A percentile compares a stretch with the other conserved stretches of the same genome.
Conservation (phyloP, 179 eudicot species). For the Silene coronaria region DNA sequence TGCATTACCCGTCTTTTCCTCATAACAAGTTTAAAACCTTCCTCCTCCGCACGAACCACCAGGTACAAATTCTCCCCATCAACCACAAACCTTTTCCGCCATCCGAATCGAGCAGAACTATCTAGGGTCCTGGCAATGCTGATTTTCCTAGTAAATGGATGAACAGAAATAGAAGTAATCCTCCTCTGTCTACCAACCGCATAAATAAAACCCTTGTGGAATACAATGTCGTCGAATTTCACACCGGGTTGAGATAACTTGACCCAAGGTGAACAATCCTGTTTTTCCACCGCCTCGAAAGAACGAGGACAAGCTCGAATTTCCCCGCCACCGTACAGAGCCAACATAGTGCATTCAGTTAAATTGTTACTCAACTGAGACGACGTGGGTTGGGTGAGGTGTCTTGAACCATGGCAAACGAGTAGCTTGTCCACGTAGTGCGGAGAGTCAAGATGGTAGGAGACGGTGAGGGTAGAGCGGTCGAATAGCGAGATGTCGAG, state of each 20-base stretch:
- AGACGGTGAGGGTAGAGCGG: background rate
- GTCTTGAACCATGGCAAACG: background rate
- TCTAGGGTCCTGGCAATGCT: background rate
- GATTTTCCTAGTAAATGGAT: background rate
- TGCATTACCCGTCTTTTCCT: background rate
- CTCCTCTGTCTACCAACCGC: background rate
- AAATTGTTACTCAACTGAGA: background rate
- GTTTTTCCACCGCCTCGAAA: background rate
- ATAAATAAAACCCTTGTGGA: background rate
- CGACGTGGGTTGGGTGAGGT: background rate
- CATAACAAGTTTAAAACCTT: background rate
- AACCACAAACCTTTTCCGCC: slow-evolving; percentile 1
- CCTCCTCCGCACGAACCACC: background rate
- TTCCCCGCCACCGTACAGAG: background rate
- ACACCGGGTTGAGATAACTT: background rate
- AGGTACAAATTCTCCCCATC: background rate
- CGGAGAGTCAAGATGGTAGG: background rate
- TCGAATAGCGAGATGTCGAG: background rate
- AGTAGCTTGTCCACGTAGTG: background rate
- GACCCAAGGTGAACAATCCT: background rate
- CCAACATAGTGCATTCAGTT: background rate
- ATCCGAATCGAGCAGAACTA: background rate
- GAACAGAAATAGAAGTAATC: background rate
- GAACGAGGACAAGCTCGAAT: background rate
- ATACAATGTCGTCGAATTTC: background rate